phyloP scores from a whole-genome alignment of 768 basidiomycete genomes.

The Suillus spraguei region DNA sequence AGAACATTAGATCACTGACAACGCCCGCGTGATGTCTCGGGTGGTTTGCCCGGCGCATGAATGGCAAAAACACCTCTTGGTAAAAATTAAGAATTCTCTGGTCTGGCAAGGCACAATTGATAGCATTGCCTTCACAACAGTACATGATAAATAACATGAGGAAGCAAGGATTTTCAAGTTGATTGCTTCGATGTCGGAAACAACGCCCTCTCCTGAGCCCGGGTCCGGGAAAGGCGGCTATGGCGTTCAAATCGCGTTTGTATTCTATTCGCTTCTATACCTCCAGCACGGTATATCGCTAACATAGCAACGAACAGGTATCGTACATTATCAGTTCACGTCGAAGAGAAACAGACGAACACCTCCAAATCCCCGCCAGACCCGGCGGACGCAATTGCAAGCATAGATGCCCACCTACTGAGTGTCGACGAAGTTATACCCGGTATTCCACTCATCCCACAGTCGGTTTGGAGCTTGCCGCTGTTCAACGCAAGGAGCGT shows the following conservation, averaged over 20 bases:
- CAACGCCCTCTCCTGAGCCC: background rate
- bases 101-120: background rate
- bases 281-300: background rate
- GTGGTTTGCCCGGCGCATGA: background rate
- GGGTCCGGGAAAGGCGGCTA: background rate
- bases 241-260: conserved; percentile 10
- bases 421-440: conserved; percentile 42
- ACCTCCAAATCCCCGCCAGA: conserved; percentile 16
- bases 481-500: conserved; percentile 46
- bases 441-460: conserved; percentile 46
- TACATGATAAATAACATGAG: conserved; percentile 1
- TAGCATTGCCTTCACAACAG: background rate
- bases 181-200: background rate
- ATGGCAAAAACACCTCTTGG: background rate
- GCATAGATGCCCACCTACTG: conserved; percentile 46
- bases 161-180: no score
- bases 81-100: background rate
- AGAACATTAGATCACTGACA: background rate
- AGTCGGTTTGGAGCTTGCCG: conserved; percentile 50
- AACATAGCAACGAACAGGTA: conserved; percentile 18
- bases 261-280: background rate
- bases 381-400: conserved; percentile 34
- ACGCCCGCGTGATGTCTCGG: background rate
- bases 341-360: conserved; percentile 22
- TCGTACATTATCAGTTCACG: conserved; percentile 41